A percentile compares a stretch with the other conserved stretches of the same genome.
Conservation (phyloP, 73 alveolate genomes). For the Breviolum minutum region DNA sequence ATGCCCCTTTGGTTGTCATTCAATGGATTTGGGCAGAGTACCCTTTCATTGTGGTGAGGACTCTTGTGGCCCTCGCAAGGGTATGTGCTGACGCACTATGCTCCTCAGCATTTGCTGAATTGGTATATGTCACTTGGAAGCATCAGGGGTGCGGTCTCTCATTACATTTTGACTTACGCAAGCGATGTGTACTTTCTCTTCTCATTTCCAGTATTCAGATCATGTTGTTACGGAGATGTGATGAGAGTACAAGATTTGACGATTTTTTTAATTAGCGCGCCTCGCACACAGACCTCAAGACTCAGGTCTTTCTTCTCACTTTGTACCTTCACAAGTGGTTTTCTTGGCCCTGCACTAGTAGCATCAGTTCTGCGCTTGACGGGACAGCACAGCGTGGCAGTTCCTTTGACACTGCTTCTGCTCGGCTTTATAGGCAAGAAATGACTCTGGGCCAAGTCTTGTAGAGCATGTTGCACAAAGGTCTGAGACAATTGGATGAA, state of each 20-base stretch:
- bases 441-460: too few relatives aligned
- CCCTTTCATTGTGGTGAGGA: not conserved
- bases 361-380: not conserved
- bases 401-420: conserved; percentile 10
- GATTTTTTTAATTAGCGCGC: not conserved
- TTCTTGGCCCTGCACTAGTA: conserved; percentile 45
- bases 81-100: conserved; percentile 44
- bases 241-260: not conserved
- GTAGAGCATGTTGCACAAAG: too few relatives aligned
- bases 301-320: conserved; percentile 40
- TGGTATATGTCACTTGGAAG: conserved; percentile 21
- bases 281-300: too few relatives aligned
- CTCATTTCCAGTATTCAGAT: too few relatives aligned
- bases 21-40: too few relatives aligned
- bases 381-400: not conserved
- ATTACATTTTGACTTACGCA: too few relatives aligned
- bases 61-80: conserved; percentile 40
- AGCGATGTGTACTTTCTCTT: too few relatives aligned
- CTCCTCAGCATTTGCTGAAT: conserved; percentile 4
- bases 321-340: conserved; percentile 24
- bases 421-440: not conserved
- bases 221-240: not conserved
- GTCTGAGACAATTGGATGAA: too few relatives aligned
- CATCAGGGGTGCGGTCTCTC: too few relatives aligned
- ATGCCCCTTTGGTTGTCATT: not conserved